Percentiles rank a stretch among this genome's conserved stretches.
phyloP scores from a whole-genome alignment of 2,329 filamentous ascomycete species.

The Akanthomyces uredinophilus region DNA sequence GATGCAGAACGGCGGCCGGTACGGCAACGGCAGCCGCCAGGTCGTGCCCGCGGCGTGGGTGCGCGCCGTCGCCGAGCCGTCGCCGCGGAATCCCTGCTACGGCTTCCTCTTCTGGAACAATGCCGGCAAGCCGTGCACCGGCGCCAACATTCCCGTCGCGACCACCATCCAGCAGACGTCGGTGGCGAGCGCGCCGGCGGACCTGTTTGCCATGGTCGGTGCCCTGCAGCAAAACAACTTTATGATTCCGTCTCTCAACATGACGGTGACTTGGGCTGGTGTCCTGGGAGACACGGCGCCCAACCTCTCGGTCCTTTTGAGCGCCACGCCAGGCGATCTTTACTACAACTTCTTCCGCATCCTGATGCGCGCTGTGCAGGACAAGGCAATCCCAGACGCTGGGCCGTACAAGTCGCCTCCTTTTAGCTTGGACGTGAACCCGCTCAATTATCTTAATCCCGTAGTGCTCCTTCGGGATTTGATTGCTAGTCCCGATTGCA shows the following conservation, averaged over 20 bases:
- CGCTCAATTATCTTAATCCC: no score
- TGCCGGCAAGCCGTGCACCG: background rate
- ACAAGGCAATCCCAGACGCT: background rate
- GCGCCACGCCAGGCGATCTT: background rate
- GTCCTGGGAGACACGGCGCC: background rate
- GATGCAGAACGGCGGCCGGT: background rate
- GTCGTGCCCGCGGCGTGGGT: background rate
- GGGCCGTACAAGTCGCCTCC: background rate
- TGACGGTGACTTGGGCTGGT: background rate
- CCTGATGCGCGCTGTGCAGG: background rate
- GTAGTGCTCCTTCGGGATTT: background rate
- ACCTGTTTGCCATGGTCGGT: background rate
- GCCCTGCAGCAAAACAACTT: conserved; percentile 3
- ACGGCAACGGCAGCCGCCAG: background rate
- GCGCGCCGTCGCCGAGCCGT: background rate
- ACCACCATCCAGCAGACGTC: background rate
- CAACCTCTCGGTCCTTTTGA: background rate
- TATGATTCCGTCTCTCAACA: conserved; percentile 1
- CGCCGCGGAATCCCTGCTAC: background rate
- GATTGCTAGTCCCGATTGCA: background rate
- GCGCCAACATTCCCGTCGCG: background rate
- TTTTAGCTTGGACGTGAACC: no score
- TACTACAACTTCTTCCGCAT: conserved; percentile 7
- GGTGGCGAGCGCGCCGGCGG: background rate
- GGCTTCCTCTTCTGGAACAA: background rate